Evolutionary conservation across 2,329 filamentous ascomycete genomes (phyloP).

Genomic region (Aotearoamyces nothofagi): DNA sequence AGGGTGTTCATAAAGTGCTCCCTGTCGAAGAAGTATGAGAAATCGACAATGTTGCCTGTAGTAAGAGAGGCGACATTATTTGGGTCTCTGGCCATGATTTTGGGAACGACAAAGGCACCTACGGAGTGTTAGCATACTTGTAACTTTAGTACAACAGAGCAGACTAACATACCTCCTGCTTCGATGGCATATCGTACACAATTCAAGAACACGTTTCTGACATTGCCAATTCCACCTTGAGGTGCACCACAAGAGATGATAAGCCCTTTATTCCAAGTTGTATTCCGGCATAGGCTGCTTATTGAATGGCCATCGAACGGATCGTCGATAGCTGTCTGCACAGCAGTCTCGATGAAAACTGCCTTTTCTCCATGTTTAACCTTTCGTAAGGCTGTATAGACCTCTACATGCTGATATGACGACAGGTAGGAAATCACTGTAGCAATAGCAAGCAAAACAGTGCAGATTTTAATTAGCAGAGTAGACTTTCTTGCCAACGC

Average conservation of each 20-base stretch:
- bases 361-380: too few species aligned
- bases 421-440: too few species aligned
- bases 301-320: conserved; percentile 8
- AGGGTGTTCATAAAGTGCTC: conserved; percentile 8
- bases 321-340: conserved; percentile 10
- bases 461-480: too few species aligned
- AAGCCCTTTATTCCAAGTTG: conserved; percentile 24
- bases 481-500: too few species aligned
- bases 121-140: conserved; percentile 9
- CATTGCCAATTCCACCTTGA: conserved; percentile 26
- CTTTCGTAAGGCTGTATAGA: too few species aligned
- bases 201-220: conserved; percentile 28
- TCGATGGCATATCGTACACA: conserved; percentile 31
- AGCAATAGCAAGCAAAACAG: too few species aligned
- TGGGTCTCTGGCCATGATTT: conserved; percentile 7
- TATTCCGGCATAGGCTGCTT: conserved; percentile 19
- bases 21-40: conserved; percentile 13
- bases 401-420: too few species aligned
- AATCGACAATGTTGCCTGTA: conserved; percentile 5
- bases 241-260: conserved; percentile 28
- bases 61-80: conserved; percentile 4
- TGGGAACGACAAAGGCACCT: conserved; percentile 24
- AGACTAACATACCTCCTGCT: conserved; percentile 25
- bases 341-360: conserved; percentile 7
- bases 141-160: conserved; percentile 5